Evolutionary conservation across 352 stramenopile genomes (phyloP).

Genomic region (Phytophthora multivora): DNA sequence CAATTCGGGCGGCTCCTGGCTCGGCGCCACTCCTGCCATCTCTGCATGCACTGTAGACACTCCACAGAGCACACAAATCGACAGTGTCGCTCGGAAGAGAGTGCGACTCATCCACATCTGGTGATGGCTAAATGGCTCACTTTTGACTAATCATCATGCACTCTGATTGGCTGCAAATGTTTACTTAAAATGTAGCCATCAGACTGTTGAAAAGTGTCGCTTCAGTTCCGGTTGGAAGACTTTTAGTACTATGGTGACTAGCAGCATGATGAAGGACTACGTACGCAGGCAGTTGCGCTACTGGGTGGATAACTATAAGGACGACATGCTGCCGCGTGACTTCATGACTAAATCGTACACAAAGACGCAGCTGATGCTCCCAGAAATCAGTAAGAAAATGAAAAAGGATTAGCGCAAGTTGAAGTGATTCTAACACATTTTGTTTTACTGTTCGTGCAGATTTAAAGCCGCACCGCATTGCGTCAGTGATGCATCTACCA

Average conservation of each 20-base stretch:
- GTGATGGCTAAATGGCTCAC: conserved; percentile 7
- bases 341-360: conserved; percentile 55
- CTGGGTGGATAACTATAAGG: conserved; percentile 68
- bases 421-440: not conserved
- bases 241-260: conserved; percentile 18
- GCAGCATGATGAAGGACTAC: conserved; percentile 72
- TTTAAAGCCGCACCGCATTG: conserved; percentile 71
- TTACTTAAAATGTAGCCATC: conserved; percentile 26
- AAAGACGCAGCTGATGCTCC: conserved; percentile 50
- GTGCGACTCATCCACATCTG: conserved; percentile 10
- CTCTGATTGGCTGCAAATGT: not conserved
- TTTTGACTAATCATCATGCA: not conserved
- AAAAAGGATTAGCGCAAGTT: not conserved
- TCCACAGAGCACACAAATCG: not conserved
- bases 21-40: conserved; percentile 16
- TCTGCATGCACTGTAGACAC: conserved; percentile 2
- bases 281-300: conserved; percentile 66
- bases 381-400: conserved; percentile 48
- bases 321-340: conserved; percentile 62
- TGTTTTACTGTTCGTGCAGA: conserved; percentile 24
- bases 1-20: conserved; percentile 4
- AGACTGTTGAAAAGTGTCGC: not conserved
- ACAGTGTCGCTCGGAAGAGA: conserved; percentile 20
- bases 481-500: conserved; percentile 46
- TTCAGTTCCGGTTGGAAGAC: conserved; percentile 14